Evolutionary conservation across 2,329 filamentous ascomycete species (phyloP), one percentile per base, ranked within the genome.

Genomic region (Celoporthe dispersa): DNA sequence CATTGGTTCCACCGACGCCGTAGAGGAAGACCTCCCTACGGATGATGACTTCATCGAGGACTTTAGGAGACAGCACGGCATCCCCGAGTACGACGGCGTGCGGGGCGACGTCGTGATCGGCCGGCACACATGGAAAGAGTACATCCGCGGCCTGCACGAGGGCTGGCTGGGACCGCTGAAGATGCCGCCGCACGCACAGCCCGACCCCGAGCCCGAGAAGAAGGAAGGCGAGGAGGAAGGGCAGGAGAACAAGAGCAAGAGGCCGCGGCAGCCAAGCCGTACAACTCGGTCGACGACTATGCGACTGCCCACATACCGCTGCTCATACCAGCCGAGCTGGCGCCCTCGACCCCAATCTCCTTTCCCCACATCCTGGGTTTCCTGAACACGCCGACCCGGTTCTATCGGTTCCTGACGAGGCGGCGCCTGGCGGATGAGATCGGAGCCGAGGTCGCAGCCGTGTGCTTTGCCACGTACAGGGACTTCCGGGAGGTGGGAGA

Each of bases 101-200:
- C 87, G 87, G 73, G 96, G 96, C 60, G 95, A 98, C 78, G 86
- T 99, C 66, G 90, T 98, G 25, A 89, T 99, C 75, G 96, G 96
- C 16, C 85, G 95, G 69, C 92, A 98, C 78, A 91, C 95, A 12
- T 99, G 96, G 96, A 99, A 98, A 82, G 96, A 99, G 81, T 99
- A 98, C 79, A 84, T 98, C 33, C 87, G 94, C 70, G 96, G 96
- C 61, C 78, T 98, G 74, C 96, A 99, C 79, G 96, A 99, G 81
- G 96, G 96, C 68, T 99, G 96, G 95, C 83, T 99, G 33, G 95
- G 96, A 0, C 94, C 96, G 9, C 83, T 97, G 59, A 88, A 91
- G 70, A 81, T 89, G 68, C 91, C 92, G 1, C 76, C 78, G 37
- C 78, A 82, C 67, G 78, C 72, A 65, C 76, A 69, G 57, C 70